Evolutionary conservation across 108 stramenopile species (phyloP).

Genomic region (Skeletonema tropicum): DNA sequence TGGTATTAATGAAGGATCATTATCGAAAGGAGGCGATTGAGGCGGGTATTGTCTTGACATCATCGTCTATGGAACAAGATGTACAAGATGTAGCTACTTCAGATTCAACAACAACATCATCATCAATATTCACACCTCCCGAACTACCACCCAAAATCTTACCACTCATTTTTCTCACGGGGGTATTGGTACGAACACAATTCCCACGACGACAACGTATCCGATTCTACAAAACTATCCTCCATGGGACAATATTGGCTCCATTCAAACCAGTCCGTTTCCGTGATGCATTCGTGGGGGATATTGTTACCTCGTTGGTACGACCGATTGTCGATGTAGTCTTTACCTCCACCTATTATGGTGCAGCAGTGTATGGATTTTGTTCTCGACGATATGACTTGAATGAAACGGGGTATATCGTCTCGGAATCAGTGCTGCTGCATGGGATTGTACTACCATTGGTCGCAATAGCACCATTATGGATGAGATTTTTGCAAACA

Average conservation of each 20-base stretch:
- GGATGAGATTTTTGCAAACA: constrained; percentile 83
- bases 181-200: constrained; percentile 67
- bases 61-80: constrained; percentile 3
- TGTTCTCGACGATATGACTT: constrained; percentile 61
- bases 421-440: constrained; percentile 72
- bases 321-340: constrained; percentile 81
- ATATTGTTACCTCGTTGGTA: constrained; percentile 78
- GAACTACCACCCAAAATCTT: constrained; percentile 75
- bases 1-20: constrained; percentile 61
- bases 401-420: constrained; percentile 53
- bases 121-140: constrained; percentile 34
- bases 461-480: constrained; percentile 75
- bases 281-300: constrained; percentile 85
- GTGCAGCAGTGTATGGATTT: constrained; percentile 70
- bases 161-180: constrained; percentile 80
- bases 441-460: constrained; percentile 82
- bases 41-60: neutral
- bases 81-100: neutral
- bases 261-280: constrained; percentile 69
- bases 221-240: constrained; percentile 75
- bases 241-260: constrained; percentile 70
- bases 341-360: constrained; percentile 78
- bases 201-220: constrained; percentile 70
- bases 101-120: neutral
- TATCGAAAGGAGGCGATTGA: constrained; percentile 37